Evolutionary conservation across 768 basidiomycete species (phyloP), one percentile per base, ranked within the genome.

Genomic region (Collybiopsis luxurians): DNA sequence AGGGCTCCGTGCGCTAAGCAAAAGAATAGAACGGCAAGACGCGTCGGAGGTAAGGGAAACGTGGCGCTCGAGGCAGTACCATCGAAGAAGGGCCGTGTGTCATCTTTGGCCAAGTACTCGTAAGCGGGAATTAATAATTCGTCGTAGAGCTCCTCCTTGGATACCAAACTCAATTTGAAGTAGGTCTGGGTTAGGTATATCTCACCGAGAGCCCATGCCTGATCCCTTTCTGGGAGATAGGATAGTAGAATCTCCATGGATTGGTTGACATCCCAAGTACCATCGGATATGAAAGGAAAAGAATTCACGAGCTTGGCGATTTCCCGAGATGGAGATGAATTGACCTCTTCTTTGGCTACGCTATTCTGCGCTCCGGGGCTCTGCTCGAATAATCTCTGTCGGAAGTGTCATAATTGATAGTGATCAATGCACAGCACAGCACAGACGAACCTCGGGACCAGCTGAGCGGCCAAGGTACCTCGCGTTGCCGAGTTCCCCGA

Each of bases 191-290:
- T 73, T 56, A 79, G 56, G 57, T 75, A 82, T 7, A 73, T 71
- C 53, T 82, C 78, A 43, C 72, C 74, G n/a, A 81, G 73, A 38
- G 71, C 61, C 51, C 70, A 69, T 7, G 80, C 80, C 28, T 72
- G 73, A 9, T 71, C 67, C 52, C 70, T 69, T 19, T 64, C 55
- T 9, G 72, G 72, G 23, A 73, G 66, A 55, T 64, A 62, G 19
- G 61, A 49, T 31, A 67, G 62, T 31, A 73, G 45, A 2, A 60
- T 56, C 5, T 64, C 58, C 48, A 69, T 47, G 27, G 67, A 39
- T 13, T 62, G 58, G 19, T 46, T 38, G 24, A 47, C 60, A 15
- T 63, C 65, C 57, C 56, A 59, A 11, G 52, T 59, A 53, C 66
- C 63, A 24, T 63, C 65, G 9, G 27, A 30, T 19, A 40, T 26